phyloP scores from a whole-genome alignment of 225 moss, liverwort and hornwort species.

The Pseudoscleropodium purum region DNA sequence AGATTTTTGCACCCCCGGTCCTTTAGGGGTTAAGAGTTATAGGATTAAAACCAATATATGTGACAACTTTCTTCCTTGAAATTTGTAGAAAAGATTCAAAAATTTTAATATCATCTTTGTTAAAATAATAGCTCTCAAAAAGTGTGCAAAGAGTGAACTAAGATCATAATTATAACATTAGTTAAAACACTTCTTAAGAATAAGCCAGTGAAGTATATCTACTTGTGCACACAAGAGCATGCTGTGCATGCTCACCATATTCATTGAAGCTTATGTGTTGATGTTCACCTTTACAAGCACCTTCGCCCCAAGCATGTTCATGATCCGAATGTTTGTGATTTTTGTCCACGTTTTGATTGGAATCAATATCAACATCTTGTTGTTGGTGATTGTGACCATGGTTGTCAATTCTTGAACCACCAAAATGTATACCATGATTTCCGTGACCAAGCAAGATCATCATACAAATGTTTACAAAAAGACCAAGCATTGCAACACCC shows the following conservation, averaged over 20 bases:
- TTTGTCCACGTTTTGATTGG: not conserved
- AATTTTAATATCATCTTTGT: no score
- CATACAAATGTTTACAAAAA: slow-evolving; percentile 67
- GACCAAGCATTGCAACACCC: slow-evolving; percentile 46
- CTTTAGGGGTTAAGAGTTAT: no score
- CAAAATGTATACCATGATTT: not conserved
- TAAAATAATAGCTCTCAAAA: no score
- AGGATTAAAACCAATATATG: no score
- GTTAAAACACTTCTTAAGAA: not conserved
- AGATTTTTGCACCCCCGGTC: no score
- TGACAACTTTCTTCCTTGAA: not conserved
- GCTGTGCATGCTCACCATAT: slow-evolving; percentile 16
- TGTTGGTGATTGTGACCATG: not conserved
- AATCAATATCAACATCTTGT: not conserved
- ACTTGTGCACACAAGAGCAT: slow-evolving; percentile 10
- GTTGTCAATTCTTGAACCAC: not conserved
- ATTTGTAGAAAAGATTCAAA: not conserved
- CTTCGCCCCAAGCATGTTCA: not conserved
- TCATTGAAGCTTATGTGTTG: not conserved
- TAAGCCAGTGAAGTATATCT: not conserved
- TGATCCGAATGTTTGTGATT: not conserved
- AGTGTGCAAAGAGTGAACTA: not conserved
- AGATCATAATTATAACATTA: not conserved
- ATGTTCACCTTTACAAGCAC: not conserved
- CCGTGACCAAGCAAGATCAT: slow-evolving; percentile 49